phyloP scores from a whole-genome alignment of 768 basidiomycete species.

The Galerina marginata region DNA sequence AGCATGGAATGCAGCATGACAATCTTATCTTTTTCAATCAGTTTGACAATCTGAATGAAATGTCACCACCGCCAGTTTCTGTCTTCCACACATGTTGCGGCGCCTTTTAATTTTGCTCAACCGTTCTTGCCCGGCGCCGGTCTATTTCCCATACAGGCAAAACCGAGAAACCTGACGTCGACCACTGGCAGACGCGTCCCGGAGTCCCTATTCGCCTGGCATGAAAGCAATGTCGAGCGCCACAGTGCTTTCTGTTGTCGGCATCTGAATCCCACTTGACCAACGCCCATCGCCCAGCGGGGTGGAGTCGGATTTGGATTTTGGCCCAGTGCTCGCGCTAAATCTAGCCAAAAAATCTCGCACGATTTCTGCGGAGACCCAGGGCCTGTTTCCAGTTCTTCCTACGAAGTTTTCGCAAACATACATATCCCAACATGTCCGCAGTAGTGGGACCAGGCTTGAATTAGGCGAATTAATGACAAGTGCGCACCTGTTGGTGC shows the following conservation, averaged over 20 bases:
- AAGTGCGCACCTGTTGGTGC: neutral
- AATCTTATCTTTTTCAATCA: neutral
- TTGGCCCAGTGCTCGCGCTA: too few species aligned
- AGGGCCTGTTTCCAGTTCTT: neutral
- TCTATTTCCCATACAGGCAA: too few species aligned
- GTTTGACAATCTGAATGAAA: neutral
- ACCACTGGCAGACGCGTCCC: too few species aligned
- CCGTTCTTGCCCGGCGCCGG: too few species aligned
- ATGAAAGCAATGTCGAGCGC: too few species aligned
- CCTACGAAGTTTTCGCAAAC: neutral
- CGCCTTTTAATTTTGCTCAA: neutral
- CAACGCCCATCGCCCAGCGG: too few species aligned
- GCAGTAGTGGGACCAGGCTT: too few species aligned
- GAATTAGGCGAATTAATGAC: neutral
- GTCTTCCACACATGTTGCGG: neutral
- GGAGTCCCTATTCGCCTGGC: too few species aligned
- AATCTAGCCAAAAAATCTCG: neutral
- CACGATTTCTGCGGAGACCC: conserved; percentile 19
- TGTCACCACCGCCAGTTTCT: neutral
- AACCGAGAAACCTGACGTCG: too few species aligned
- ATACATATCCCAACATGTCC: neutral
- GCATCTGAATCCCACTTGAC: too few species aligned
- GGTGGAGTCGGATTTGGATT: too few species aligned
- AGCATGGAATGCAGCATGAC: neutral
- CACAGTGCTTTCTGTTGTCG: too few species aligned